Conservation (phyloP, 441 rosid genomes). For the Codiaeum variegatum region DNA sequence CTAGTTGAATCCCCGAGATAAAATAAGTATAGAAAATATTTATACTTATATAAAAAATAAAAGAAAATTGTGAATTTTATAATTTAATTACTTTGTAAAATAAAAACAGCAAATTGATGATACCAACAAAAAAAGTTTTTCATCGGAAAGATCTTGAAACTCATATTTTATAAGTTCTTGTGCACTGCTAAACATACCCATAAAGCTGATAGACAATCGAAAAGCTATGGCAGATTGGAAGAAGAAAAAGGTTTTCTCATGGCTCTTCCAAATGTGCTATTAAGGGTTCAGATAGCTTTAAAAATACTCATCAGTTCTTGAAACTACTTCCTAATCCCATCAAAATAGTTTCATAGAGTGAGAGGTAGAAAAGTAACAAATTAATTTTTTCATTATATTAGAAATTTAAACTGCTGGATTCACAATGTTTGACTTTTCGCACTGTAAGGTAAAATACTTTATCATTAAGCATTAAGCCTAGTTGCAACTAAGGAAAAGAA, state of each 20-base stretch:
- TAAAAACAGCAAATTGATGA: too few species aligned
- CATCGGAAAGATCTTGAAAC: slow-evolving; percentile 25
- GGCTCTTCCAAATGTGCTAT: not conserved
- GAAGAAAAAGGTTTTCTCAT: slow-evolving; percentile 14
- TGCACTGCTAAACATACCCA: slow-evolving; percentile 7
- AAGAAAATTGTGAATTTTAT: too few species aligned
- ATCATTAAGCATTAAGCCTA: not conserved
- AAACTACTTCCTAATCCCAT: slow-evolving; percentile 10
- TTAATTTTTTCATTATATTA: too few species aligned
- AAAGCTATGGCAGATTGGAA: slow-evolving; percentile 13
- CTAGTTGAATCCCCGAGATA: too few species aligned
- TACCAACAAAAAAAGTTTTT: slow-evolving; percentile 13
- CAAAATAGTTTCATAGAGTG: slow-evolving; percentile 14
- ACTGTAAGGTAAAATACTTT: too few species aligned
- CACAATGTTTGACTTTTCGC: too few species aligned
- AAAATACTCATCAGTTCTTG: slow-evolving; percentile 1
- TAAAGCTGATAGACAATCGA: slow-evolving; percentile 13
- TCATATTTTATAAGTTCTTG: slow-evolving; percentile 22
- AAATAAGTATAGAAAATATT: too few species aligned
- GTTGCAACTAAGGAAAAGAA: not conserved
- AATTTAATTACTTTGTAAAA: too few species aligned
- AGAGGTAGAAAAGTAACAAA: slow-evolving; percentile 24
- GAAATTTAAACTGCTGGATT: too few species aligned
- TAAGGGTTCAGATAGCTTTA: not conserved
- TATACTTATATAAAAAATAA: too few species aligned